A percentile compares a stretch with the other conserved stretches of the same genome.
These are phyloP conservation scores for Coleophoma cylindrospora DNA, from an alignment of 2,329 filamentous ascomycete species.

Conservation along the genomic window DNA sequence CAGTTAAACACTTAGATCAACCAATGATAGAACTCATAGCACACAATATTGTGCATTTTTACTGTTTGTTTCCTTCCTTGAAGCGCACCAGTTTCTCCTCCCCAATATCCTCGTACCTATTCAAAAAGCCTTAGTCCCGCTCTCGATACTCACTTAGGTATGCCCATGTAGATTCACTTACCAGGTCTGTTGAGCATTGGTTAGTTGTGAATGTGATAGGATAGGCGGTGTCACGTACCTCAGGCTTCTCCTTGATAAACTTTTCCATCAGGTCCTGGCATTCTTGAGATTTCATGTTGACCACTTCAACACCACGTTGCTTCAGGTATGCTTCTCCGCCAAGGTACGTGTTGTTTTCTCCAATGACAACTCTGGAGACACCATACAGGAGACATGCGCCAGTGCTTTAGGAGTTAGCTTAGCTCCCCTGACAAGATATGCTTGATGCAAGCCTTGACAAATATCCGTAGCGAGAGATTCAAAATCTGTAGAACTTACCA, in stretches of 20 bases:
- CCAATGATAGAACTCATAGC: too few species aligned
- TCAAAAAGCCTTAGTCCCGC: too few species aligned
- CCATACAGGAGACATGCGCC: conserved; percentile 75
- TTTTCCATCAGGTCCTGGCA: conserved; percentile 65
- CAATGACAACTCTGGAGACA: conserved; percentile 68
- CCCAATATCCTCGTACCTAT: conserved; percentile 55
- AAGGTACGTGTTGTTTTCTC: conserved; percentile 71
- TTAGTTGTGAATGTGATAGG: background rate
- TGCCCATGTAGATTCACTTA: background rate
- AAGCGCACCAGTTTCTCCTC: conserved; percentile 37
- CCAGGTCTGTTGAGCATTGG: background rate
- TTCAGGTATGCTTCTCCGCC: conserved; percentile 69
- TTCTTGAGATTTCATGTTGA: conserved; percentile 62
- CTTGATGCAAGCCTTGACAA: too few species aligned
- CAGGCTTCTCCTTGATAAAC: conserved; percentile 69
- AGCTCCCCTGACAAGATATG: conserved; percentile 7
- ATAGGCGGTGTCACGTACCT: conserved; percentile 41
- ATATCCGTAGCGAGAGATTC: background rate
- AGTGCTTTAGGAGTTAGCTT: conserved; percentile 35
- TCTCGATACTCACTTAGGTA: too few species aligned
- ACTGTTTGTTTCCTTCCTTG: conserved; percentile 23
- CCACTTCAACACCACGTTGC: conserved; percentile 64
- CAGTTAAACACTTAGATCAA: conserved; percentile 11
- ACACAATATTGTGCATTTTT: too few species aligned
- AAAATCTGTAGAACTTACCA: conserved; percentile 35